Conservation (phyloP, 1,284 basidiomycete species). For the Heterobasidion parviporum region DNA sequence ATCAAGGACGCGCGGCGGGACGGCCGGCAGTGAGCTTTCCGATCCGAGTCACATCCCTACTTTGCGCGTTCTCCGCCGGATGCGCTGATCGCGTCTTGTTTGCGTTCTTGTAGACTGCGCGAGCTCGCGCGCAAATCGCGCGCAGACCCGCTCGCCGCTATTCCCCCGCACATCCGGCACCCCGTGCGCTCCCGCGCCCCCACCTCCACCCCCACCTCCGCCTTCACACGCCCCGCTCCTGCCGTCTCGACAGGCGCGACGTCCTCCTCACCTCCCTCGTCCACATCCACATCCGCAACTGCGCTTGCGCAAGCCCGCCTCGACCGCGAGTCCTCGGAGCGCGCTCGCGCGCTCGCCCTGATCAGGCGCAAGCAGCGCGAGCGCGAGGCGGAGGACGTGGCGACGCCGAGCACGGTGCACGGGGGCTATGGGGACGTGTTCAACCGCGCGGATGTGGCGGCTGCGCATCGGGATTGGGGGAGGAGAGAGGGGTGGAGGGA, state of each 20-base stretch:
- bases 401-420: constrained; percentile 61
- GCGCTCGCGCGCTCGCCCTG: constrained; percentile 61
- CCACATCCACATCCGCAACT: constrained; percentile 7
- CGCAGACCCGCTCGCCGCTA: constrained; percentile 66
- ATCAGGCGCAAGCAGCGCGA: constrained; percentile 46
- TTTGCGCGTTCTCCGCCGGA: background rate
- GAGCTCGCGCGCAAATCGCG: constrained; percentile 54
- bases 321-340: constrained; percentile 63
- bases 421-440: constrained; percentile 66
- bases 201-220: constrained; percentile 9
- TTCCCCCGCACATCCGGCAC: constrained; percentile 29
- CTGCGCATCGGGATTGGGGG: constrained; percentile 41
- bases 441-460: constrained; percentile 62
- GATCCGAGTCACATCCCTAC: background rate
- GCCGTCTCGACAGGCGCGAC: constrained; percentile 10
- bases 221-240: constrained; percentile 3
- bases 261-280: background rate
- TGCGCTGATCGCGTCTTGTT: background rate
- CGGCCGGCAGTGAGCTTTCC: constrained; percentile 20
- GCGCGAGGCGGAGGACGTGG: constrained; percentile 37
- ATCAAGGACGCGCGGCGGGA: constrained; percentile 18
- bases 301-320: constrained; percentile 28
- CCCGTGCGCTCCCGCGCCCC: background rate
- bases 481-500: background rate
- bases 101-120: constrained; percentile 33